These are phyloP conservation scores for Solanum chilense DNA, from an alignment of 257 asterid genomes.

Conservation along the genomic window DNA sequence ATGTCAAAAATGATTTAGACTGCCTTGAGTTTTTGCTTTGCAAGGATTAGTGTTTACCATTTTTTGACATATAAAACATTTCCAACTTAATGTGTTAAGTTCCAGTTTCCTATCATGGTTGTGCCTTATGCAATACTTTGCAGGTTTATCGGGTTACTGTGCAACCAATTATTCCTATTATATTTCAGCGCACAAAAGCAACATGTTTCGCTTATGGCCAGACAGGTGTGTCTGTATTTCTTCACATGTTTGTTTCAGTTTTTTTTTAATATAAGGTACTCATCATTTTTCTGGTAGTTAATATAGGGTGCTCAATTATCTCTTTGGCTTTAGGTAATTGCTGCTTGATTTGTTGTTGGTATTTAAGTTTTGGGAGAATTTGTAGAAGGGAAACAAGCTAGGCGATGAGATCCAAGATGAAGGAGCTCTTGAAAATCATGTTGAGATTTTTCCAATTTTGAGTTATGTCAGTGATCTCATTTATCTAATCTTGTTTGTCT, in stretches of 20 bases:
- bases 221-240: conserved; percentile 51
- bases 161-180: conserved; percentile 91
- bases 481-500: background rate
- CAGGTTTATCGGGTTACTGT: conserved; percentile 90
- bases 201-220: conserved; percentile 98
- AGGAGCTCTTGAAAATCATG: background rate
- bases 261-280: background rate
- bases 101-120: conserved; percentile 1
- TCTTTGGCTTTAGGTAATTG: background rate
- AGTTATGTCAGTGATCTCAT: background rate
- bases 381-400: background rate
- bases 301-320: background rate
- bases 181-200: conserved; percentile 95
- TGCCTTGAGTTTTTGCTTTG: background rate
- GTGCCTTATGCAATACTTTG: conserved; percentile 8
- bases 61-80: background rate
- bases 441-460: background rate
- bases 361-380: background rate
- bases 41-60: background rate
- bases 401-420: background rate
- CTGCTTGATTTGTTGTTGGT: background rate
- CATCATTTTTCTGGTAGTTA: background rate
- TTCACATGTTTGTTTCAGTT: background rate
- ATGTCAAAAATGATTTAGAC: background rate
- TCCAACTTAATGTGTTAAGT: background rate